phyloP scores from a whole-genome alignment of 2,329 filamentous ascomycete species.

The Alternaria metachromatica region DNA sequence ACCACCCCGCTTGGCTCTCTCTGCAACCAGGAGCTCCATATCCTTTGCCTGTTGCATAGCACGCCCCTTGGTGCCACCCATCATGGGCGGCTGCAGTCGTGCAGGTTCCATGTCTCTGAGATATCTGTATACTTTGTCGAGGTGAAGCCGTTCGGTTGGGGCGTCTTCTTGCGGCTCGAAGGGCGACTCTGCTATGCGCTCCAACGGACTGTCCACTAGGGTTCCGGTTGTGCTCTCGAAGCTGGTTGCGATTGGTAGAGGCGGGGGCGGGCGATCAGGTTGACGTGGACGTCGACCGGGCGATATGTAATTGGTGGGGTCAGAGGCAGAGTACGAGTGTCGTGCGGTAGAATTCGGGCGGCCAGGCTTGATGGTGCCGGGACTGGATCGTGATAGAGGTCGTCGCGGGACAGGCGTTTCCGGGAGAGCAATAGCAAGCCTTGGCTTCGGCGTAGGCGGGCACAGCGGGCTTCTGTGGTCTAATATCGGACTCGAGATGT shows the following conservation, averaged over 20 bases:
- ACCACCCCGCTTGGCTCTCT: conserved; percentile 65
- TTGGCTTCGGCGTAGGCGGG: conserved; percentile 13
- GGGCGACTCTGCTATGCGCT: conserved; percentile 35
- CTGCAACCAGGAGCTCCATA: conserved; percentile 70
- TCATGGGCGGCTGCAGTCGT: conserved; percentile 37
- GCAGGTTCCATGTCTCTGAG: conserved; percentile 38
- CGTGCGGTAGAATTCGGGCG: neutral
- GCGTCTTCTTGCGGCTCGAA: conserved; percentile 11
- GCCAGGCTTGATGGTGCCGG: conserved; percentile 3
- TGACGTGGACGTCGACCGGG: conserved; percentile 15
- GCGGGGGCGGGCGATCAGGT: conserved; percentile 15
- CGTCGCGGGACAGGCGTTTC: neutral
- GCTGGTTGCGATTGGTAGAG: conserved; percentile 17
- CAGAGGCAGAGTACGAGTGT: conserved; percentile 30
- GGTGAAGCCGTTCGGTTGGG: neutral
- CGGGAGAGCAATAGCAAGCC: conserved; percentile 3
- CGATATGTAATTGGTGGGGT: conserved; percentile 26
- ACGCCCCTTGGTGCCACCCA: conserved; percentile 60
- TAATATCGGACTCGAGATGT: conserved; percentile 37
- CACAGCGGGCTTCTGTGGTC: conserved; percentile 24
- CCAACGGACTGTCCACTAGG: conserved; percentile 26
- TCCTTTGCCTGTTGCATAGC: conserved; percentile 73
- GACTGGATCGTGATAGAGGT: conserved; percentile 19
- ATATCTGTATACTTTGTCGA: conserved; percentile 7
- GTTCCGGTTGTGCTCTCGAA: conserved; percentile 21